These are phyloP conservation scores for Fusarium pilosicola DNA, from an alignment of 2,329 filamentous ascomycete species.

Conservation along the genomic window DNA sequence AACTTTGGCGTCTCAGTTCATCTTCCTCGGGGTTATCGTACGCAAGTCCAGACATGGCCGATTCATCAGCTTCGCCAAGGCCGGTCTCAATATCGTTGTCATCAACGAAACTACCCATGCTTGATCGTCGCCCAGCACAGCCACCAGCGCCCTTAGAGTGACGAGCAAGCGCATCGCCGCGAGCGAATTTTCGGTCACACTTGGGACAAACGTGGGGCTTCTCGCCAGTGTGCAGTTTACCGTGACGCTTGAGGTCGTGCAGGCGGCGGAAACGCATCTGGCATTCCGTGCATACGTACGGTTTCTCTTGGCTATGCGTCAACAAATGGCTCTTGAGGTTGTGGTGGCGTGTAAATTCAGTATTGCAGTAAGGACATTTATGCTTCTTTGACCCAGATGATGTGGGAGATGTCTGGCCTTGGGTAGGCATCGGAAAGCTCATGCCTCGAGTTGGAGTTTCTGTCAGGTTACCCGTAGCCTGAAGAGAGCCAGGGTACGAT, in stretches of 20 bases:
- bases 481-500: conserved; percentile 65
- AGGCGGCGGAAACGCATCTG: conserved; percentile 90
- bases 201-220: conserved; percentile 94
- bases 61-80: conserved; percentile 62
- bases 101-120: conserved; percentile 82
- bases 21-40: conserved; percentile 70
- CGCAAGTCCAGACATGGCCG: conserved; percentile 65
- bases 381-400: conserved; percentile 80
- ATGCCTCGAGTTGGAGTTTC: conserved; percentile 62
- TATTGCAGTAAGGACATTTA: conserved; percentile 95
- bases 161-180: conserved; percentile 91
- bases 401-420: conserved; percentile 63
- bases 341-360: conserved; percentile 96
- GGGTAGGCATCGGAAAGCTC: conserved; percentile 65
- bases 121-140: conserved; percentile 90
- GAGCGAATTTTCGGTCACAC: conserved; percentile 93
- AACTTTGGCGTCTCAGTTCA: conserved; percentile 72
- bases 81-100: conserved; percentile 76
- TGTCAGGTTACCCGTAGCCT: conserved; percentile 54
- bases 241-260: conserved; percentile 95
- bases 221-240: conserved; percentile 96
- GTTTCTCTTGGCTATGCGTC: conserved; percentile 98
- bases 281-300: conserved; percentile 93
- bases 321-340: conserved; percentile 97
- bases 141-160: conserved; percentile 97